Percentiles rank a stretch among this genome's conserved stretches.
phyloP scores from a whole-genome alignment of 441 rosid genomes.

The Pelargonium myrrhifolium region DNA sequence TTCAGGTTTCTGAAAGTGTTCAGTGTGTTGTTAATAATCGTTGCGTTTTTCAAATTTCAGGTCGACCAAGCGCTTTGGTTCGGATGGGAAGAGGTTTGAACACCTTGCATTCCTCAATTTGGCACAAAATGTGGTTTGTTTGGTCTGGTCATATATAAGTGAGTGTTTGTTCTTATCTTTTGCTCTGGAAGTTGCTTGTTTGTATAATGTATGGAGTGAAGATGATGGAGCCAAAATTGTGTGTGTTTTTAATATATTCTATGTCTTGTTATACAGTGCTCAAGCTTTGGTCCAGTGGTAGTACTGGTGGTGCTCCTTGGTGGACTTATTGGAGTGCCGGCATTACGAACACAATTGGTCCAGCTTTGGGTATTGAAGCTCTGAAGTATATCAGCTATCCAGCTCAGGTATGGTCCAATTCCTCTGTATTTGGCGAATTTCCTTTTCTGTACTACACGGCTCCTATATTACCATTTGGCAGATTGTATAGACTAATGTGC shows the following conservation, averaged over 20 bases:
- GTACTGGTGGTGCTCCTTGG: conserved; percentile 72
- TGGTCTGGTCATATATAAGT: conserved; percentile 79
- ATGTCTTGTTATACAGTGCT: conserved; percentile 43
- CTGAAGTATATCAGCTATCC: conserved; percentile 92
- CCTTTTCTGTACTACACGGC: neutral
- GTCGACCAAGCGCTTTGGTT: conserved; percentile 83
- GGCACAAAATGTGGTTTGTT: conserved; percentile 80
- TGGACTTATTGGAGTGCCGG: conserved; percentile 97
- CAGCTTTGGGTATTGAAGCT: conserved; percentile 97
- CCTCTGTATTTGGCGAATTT: neutral
- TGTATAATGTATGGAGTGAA: neutral
- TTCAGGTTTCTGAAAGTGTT: too few relatives aligned
- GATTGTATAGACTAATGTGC: neutral
- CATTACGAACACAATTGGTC: conserved; percentile 90
- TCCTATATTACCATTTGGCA: neutral
- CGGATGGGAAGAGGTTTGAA: conserved; percentile 78
- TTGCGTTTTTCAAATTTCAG: conserved; percentile 23
- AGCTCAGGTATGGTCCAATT: conserved; percentile 56
- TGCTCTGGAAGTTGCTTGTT: neutral
- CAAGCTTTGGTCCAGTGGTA: conserved; percentile 68
- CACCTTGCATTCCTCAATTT: conserved; percentile 79
- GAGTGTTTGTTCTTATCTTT: conserved; percentile 23
- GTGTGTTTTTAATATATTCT: conserved; percentile 1
- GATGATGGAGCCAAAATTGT: conserved; percentile 8
- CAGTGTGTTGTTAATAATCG: neutral